These are phyloP conservation scores for Teratosphaeria pseudoeucalypti DNA, from an alignment of 2,329 filamentous ascomycete species.

Conservation along the genomic window DNA sequence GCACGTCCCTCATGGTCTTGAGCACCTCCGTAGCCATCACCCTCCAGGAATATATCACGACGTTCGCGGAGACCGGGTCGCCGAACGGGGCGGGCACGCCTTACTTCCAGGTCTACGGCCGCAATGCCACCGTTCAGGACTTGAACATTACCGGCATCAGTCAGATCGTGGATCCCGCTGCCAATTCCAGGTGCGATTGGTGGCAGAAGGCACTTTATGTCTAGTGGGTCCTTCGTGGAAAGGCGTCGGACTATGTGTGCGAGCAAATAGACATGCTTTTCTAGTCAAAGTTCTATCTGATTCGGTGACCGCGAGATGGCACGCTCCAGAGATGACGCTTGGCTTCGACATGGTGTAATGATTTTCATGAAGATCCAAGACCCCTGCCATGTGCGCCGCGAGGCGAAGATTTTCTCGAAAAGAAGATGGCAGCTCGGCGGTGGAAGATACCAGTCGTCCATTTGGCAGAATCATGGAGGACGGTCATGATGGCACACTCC, in stretches of 20 bases:
- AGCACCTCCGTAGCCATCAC: constrained; percentile 27
- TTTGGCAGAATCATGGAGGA: background rate
- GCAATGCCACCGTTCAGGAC: constrained; percentile 33
- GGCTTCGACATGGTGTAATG: too few species aligned
- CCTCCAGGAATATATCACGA: constrained; percentile 37
- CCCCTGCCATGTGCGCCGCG: background rate
- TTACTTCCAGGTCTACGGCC: constrained; percentile 38
- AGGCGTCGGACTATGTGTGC: background rate
- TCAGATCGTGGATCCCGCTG: constrained; percentile 34
- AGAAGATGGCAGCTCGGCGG: background rate
- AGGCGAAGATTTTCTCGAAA: background rate
- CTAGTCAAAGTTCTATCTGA: background rate
- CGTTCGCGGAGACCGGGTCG: constrained; percentile 30
- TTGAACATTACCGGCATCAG: constrained; percentile 34
- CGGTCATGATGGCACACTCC: background rate
- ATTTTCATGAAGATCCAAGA: background rate
- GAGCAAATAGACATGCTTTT: background rate
- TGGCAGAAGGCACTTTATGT: constrained; percentile 42
- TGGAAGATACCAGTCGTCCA: background rate
- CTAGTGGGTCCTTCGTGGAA: background rate
- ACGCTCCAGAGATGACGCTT: too few species aligned
- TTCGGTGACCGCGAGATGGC: too few species aligned
- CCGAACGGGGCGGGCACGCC: constrained; percentile 31
- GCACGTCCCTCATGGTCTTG: constrained; percentile 7
- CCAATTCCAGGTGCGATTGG: constrained; percentile 40